Evolutionary conservation across 1,284 basidiomycete species (phyloP).

Genomic region (Pascua guehoae): DNA sequence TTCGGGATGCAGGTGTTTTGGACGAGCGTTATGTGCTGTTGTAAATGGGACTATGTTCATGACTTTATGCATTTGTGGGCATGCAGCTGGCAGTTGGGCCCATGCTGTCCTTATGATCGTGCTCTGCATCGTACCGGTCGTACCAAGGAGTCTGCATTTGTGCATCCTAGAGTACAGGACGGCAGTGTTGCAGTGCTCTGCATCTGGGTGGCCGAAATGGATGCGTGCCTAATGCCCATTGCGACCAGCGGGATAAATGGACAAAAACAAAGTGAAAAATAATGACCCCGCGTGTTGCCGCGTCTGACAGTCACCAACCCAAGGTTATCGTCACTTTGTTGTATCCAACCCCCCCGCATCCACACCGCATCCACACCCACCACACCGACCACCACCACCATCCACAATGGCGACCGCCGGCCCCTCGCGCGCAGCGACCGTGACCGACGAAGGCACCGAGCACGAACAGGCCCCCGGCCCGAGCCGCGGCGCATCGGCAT

Average conservation of each 20-base stretch:
- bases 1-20: constrained; percentile 35
- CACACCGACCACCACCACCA: not conserved
- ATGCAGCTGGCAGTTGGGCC: not conserved
- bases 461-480: constrained; percentile 10
- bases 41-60: constrained; percentile 5
- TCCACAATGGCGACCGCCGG: constrained; percentile 12
- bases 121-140: no score
- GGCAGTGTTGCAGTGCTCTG: no score
- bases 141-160: no score
- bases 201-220: no score
- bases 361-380: not conserved
- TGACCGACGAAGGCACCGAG: constrained; percentile 26
- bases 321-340: no score
- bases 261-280: no score
- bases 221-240: no score
- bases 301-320: no score
- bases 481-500: not conserved
- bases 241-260: no score
- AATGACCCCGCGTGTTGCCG: no score
- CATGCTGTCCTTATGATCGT: not conserved
- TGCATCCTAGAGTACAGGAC: no score
- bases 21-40: constrained; percentile 40
- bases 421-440: constrained; percentile 21
- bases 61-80: not conserved
- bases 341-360: no score